These are phyloP conservation scores for Neurospora hispaniola DNA, from an alignment of 495 filamentous ascomycete genomes.

Conservation along the genomic window DNA sequence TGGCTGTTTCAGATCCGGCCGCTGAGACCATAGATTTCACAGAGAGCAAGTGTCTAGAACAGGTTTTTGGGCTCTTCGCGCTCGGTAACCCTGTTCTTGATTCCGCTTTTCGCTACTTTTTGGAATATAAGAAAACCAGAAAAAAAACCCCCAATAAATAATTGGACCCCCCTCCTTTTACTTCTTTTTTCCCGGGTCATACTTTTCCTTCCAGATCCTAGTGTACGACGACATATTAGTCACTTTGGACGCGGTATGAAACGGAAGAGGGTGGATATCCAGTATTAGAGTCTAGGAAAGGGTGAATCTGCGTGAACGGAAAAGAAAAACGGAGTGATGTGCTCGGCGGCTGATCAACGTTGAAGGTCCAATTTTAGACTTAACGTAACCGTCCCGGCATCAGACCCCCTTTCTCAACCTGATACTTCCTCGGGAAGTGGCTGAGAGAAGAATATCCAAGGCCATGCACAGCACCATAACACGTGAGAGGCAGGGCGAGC, in stretches of 20 bases:
- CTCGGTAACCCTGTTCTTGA: not conserved
- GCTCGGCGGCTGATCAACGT: not conserved
- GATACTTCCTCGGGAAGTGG: not conserved
- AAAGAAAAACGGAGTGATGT: not conserved
- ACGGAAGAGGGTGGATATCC: not conserved
- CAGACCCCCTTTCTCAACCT: not conserved
- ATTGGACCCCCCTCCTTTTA: not conserved
- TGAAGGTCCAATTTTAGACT: not conserved
- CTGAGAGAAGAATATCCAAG: not conserved
- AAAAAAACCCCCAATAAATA: not conserved
- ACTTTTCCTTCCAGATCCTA: conserved; percentile 98
- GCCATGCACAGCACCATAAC: not conserved
- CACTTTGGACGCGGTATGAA: not conserved
- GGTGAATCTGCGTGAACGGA: not conserved
- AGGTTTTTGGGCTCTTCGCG: not conserved
- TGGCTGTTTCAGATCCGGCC: not conserved
- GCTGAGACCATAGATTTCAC: not conserved
- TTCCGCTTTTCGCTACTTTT: not conserved
- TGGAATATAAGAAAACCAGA: not conserved
- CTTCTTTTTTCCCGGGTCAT: conserved; percentile 52
- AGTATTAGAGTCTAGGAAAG: not conserved
- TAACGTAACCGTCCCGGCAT: not conserved
- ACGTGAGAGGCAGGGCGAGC: not conserved
- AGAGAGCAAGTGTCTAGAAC: not conserved
- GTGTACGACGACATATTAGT: not conserved